Percentiles rank a stretch among this genome's conserved stretches.
These are phyloP conservation scores for Aspergillus caelatus DNA, from an alignment of 2,329 filamentous ascomycete species.

Conservation along the genomic window DNA sequence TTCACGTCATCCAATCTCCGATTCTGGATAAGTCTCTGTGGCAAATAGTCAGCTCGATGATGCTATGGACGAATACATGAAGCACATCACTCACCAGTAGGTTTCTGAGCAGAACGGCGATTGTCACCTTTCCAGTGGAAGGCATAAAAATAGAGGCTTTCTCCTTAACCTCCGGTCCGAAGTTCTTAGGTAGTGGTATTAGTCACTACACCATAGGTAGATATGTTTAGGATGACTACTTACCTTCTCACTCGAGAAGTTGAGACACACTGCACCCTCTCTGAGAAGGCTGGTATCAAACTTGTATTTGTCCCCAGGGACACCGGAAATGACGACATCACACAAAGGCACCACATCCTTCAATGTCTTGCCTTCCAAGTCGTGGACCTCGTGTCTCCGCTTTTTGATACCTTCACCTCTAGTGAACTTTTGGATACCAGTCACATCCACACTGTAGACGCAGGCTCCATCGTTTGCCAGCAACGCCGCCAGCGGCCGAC, in stretches of 20 bases:
- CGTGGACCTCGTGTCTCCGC: constrained; percentile 80
- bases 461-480: constrained; percentile 94
- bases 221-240: neutral
- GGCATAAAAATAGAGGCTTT: constrained; percentile 97
- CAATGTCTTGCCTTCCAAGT: constrained; percentile 77
- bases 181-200: constrained; percentile 62
- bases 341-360: constrained; percentile 82
- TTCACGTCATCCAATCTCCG: constrained; percentile 42
- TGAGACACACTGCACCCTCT: constrained; percentile 96
- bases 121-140: constrained; percentile 96
- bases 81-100: constrained; percentile 68
- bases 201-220: neutral
- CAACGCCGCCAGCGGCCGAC: constrained; percentile 85
- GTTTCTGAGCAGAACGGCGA: constrained; percentile 86
- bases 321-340: constrained; percentile 92
- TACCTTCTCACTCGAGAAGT: constrained; percentile 89
- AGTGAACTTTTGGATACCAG: constrained; percentile 88
- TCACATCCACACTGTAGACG: constrained; percentile 93
- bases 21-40: constrained; percentile 48
- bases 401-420: constrained; percentile 85
- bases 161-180: constrained; percentile 85
- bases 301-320: constrained; percentile 86
- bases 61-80: neutral
- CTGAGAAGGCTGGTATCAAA: constrained; percentile 80
- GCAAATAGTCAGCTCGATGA: constrained; percentile 18